A percentile compares a stretch with the other conserved stretches of the same genome.
phyloP scores from a whole-genome alignment of 2,329 filamentous ascomycete species.

The Stylonectria norvegica region DNA sequence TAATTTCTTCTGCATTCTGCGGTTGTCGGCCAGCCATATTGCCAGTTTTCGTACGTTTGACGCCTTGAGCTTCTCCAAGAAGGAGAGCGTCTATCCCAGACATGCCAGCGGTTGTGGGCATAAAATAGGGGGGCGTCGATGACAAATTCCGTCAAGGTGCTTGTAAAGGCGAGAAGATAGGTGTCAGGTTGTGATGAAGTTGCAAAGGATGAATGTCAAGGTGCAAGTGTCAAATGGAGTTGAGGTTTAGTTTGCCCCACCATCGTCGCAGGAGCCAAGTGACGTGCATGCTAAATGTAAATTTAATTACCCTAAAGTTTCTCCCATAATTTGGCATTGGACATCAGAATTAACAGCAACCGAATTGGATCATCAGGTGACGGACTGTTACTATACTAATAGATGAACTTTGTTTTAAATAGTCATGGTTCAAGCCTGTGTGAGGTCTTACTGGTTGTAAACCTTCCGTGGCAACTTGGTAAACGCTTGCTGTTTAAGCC shows the following conservation, averaged over 20 bases:
- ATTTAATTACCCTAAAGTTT: slow-evolving; percentile 14
- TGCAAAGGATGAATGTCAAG: slow-evolving; percentile 2
- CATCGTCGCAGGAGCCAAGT: too few relatives aligned
- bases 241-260: slow-evolving; percentile 22
- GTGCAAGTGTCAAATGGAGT: slow-evolving; percentile 8
- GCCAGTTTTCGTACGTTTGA: not conserved
- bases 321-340: too few relatives aligned
- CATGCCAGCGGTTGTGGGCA: slow-evolving; percentile 23
- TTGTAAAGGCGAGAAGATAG: slow-evolving; percentile 3
- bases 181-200: slow-evolving; percentile 20
- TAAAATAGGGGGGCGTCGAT: not conserved
- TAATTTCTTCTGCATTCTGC: slow-evolving; percentile 59
- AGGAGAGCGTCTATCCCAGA: slow-evolving; percentile 35
- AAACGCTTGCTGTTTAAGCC: too few relatives aligned
- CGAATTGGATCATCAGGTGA: too few relatives aligned
- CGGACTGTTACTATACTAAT: too few relatives aligned
- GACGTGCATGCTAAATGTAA: too few relatives aligned
- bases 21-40: slow-evolving; percentile 18
- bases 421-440: too few relatives aligned
- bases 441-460: too few relatives aligned
- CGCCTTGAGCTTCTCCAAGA: slow-evolving; percentile 14
- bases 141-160: slow-evolving; percentile 3
- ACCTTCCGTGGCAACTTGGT: too few relatives aligned
- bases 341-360: too few relatives aligned
- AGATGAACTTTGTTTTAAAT: too few relatives aligned